Conservation (phyloP, 768 basidiomycete genomes). For the Xerocomellus chrysenteron region DNA sequence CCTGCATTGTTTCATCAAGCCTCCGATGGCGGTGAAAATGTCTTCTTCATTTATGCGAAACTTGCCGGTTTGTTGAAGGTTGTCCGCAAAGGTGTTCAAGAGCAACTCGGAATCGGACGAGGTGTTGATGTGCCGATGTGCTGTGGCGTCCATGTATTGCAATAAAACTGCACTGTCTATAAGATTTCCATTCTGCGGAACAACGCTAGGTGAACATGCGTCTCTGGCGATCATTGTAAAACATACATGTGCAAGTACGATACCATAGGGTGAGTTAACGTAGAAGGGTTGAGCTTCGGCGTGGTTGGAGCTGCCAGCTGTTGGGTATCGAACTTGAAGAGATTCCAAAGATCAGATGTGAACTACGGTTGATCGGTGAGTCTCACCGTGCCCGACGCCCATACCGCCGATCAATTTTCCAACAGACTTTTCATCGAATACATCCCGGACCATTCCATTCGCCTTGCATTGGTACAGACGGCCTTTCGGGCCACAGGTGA, state of each 20-base stretch:
- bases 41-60: slow-evolving; percentile 99
- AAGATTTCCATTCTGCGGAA: slow-evolving; percentile 88
- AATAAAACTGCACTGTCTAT: slow-evolving; percentile 89
- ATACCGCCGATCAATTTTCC: slow-evolving; percentile 84
- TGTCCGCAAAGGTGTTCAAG: slow-evolving; percentile 96
- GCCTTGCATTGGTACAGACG: slow-evolving; percentile 98
- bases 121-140: slow-evolving; percentile 98
- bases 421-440: slow-evolving; percentile 82
- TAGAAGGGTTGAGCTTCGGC: slow-evolving; percentile 99
- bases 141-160: slow-evolving; percentile 92
- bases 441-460: slow-evolving; percentile 98
- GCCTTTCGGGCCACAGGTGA: slow-evolving; percentile 94
- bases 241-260: slow-evolving; percentile 94
- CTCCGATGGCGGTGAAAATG: slow-evolving; percentile 91
- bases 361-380: background rate
- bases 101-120: slow-evolving; percentile 97
- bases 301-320: slow-evolving; percentile 94
- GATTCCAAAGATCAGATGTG: slow-evolving; percentile 10
- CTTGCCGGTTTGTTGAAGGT: slow-evolving; percentile 97
- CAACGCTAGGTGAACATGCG: slow-evolving; percentile 1
- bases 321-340: slow-evolving; percentile 87
- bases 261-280: slow-evolving; percentile 99
- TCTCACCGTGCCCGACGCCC: slow-evolving; percentile 95
- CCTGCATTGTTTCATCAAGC: slow-evolving; percentile 82
- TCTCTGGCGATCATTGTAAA: background rate